Evolutionary conservation across 2,329 filamentous ascomycete species (phyloP).

Genomic region (Clonostachys chloroleuca): DNA sequence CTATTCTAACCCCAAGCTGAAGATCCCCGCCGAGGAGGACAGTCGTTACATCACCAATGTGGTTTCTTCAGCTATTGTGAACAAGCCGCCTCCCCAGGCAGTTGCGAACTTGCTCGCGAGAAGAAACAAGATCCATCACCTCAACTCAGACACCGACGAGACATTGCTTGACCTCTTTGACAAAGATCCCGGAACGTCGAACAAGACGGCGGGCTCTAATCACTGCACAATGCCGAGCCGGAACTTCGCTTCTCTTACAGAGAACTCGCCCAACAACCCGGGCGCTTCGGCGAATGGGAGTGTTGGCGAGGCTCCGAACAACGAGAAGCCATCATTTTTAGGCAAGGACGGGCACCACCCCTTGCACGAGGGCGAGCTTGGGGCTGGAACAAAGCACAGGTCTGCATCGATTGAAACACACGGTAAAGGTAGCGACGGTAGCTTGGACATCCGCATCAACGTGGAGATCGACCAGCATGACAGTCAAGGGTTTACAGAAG

Average conservation of each 20-base stretch:
- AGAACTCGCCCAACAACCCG: constrained; percentile 66
- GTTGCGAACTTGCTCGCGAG: constrained; percentile 89
- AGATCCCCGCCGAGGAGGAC: constrained; percentile 75
- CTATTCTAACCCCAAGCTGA: constrained; percentile 81
- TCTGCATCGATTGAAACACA: constrained; percentile 58
- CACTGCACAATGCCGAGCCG: constrained; percentile 86
- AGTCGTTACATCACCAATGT: constrained; percentile 95
- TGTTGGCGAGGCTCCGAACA: neutral
- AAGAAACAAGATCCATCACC: constrained; percentile 76
- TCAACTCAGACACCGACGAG: constrained; percentile 76
- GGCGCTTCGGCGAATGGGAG: neutral
- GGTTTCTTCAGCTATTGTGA: constrained; percentile 91
- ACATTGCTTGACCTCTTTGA: constrained; percentile 91
- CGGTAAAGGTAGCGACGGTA: constrained; percentile 50
- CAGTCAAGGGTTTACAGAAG: constrained; percentile 70
- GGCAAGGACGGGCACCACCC: constrained; percentile 64
- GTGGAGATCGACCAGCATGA: constrained; percentile 86
- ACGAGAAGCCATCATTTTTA: constrained; percentile 17
- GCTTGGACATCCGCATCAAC: constrained; percentile 78
- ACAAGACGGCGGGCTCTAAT: constrained; percentile 72
- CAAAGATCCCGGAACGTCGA: constrained; percentile 74
- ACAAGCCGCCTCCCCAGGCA: constrained; percentile 82
- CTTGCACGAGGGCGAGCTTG: constrained; percentile 72
- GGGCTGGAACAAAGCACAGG: constrained; percentile 72
- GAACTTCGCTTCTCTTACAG: constrained; percentile 88